These are phyloP conservation scores for Solanum pinnatisectum DNA, from an alignment of 257 asterid genomes.

Conservation along the genomic window DNA sequence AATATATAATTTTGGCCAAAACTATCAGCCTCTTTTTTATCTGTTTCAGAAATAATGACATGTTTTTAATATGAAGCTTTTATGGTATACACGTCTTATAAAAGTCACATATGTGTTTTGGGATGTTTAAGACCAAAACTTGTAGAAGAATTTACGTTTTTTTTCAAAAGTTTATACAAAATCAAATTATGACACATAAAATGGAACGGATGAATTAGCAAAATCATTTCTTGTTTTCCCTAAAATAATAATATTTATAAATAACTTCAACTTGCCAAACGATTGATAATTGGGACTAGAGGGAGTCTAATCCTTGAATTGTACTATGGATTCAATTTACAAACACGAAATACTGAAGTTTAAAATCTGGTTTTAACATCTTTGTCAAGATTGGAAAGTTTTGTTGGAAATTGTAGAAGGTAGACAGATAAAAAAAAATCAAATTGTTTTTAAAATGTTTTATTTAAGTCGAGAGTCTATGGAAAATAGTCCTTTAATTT, in stretches of 20 bases:
- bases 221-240: not conserved
- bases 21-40: not conserved
- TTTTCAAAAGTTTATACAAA: not conserved
- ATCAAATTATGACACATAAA: not conserved
- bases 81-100: not conserved
- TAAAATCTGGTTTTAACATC: not conserved
- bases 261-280: not conserved
- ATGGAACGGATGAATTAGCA: rapidly evolving
- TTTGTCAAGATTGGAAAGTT: not conserved
- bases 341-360: not conserved
- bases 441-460: not conserved
- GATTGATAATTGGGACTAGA: not conserved
- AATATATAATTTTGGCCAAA: not conserved
- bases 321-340: not conserved
- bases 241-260: not conserved
- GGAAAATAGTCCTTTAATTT: not conserved
- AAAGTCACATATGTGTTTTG: not conserved
- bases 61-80: not conserved
- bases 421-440: not conserved
- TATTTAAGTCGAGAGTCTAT: not conserved
- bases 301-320: not conserved
- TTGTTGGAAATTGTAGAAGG: not conserved
- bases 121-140: not conserved
- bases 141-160: not conserved
- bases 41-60: not conserved